A percentile compares a stretch with the other conserved stretches of the same genome.
Conservation (phyloP, 371 early-diverging fungal species). For the Mucor sp. region DNA sequence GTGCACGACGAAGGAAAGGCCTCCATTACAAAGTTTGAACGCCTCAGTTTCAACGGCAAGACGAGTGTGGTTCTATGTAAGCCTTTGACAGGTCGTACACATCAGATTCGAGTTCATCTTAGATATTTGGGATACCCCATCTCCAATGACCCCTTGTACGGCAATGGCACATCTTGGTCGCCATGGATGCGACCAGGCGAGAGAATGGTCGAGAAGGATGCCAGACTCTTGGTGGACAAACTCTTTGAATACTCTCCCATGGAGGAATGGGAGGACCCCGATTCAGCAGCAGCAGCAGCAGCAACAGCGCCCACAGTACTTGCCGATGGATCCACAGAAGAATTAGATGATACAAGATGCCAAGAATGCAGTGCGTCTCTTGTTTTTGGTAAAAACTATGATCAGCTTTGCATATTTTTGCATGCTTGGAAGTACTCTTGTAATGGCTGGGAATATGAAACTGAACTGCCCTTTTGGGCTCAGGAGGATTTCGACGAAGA, state of each 20-base stretch:
- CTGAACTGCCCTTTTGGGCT: slow-evolving; percentile 84
- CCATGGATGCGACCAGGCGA: slow-evolving; percentile 28
- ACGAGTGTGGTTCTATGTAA: slow-evolving; percentile 72
- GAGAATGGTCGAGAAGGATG: slow-evolving; percentile 25
- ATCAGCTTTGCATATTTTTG: slow-evolving; percentile 82
- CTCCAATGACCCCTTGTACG: slow-evolving; percentile 94
- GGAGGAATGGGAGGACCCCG: slow-evolving; percentile 26
- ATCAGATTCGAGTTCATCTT: slow-evolving; percentile 99
- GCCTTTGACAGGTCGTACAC: slow-evolving; percentile 98
- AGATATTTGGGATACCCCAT: slow-evolving; percentile 96
- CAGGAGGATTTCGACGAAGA: slow-evolving; percentile 33
- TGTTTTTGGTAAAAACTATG: slow-evolving; percentile 69
- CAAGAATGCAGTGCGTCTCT: slow-evolving; percentile 55
- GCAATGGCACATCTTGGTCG: slow-evolving; percentile 76
- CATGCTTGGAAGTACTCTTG: slow-evolving; percentile 82
- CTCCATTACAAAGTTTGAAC: slow-evolving; percentile 73
- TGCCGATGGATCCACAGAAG: background rate
- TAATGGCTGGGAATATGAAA: slow-evolving; percentile 73
- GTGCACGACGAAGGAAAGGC: slow-evolving; percentile 85
- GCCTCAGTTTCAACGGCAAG: slow-evolving; percentile 62
- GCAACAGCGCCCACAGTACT: too few species aligned
- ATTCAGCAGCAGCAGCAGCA: background rate
- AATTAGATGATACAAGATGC: slow-evolving; percentile 29
- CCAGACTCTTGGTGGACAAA: slow-evolving; percentile 20
- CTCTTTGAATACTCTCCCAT: slow-evolving; percentile 31